phyloP scores from a whole-genome alignment of 768 basidiomycete genomes.

The Sporobolomyces roseus region DNA sequence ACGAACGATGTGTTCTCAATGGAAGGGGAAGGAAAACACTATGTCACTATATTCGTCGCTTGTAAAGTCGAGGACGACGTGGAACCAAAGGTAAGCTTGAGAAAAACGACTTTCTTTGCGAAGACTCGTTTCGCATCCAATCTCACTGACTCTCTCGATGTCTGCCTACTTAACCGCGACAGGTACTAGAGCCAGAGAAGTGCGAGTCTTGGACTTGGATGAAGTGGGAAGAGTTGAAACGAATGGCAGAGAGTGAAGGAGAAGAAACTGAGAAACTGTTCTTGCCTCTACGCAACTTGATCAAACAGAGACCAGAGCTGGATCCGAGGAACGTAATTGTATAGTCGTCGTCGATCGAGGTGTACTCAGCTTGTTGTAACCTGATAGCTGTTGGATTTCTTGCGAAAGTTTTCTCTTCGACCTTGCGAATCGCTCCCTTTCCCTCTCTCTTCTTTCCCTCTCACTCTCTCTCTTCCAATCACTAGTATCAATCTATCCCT shows the following conservation, averaged over 20 bases:
- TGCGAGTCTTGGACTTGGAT: conserved; percentile 34
- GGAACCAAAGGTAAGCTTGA: conserved; percentile 18
- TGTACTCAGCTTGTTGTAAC: too few species aligned
- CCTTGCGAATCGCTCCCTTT: too few species aligned
- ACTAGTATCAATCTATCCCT: background rate
- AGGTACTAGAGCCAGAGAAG: conserved; percentile 37
- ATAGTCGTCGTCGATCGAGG: too few species aligned
- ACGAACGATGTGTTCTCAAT: conserved; percentile 30
- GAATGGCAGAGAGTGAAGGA: background rate
- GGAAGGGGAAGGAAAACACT: conserved; percentile 28
- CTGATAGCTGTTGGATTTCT: too few species aligned
- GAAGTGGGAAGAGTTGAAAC: conserved; percentile 14
- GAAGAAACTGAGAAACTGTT: conserved; percentile 11
- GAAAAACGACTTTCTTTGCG: too few species aligned
- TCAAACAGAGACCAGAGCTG: conserved; percentile 7
- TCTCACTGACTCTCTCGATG: background rate
- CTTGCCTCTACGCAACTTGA: conserved; percentile 23
- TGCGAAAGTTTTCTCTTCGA: too few species aligned
- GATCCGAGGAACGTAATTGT: background rate
- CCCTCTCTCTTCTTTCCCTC: too few species aligned
- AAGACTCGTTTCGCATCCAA: too few species aligned
- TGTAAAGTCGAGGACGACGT: background rate
- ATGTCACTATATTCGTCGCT: conserved; percentile 34
- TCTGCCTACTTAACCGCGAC: too few species aligned
- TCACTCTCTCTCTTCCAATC: too few species aligned